These are phyloP conservation scores for Colletotrichum cereale DNA, from an alignment of 2,329 filamentous ascomycete genomes.

Conservation along the genomic window DNA sequence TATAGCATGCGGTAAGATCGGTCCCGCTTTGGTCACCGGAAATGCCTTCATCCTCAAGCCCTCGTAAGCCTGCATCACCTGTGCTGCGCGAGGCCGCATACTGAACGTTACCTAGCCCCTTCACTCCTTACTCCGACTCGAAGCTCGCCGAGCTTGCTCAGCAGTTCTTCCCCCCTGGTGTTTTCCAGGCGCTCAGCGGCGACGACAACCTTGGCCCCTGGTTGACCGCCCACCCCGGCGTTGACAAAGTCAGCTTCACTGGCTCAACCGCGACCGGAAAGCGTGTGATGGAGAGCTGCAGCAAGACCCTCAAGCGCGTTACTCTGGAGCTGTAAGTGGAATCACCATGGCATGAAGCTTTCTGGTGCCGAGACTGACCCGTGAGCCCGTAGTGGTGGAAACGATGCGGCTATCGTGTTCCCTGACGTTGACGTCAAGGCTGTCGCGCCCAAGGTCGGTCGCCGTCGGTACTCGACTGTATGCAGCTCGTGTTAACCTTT, in stretches of 20 bases:
- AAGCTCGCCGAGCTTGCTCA: slow-evolving; percentile 71
- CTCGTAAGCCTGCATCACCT: slow-evolving; percentile 47
- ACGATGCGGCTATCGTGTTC: slow-evolving; percentile 71
- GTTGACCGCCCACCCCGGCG: slow-evolving; percentile 69
- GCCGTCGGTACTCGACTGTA: too few relatives aligned
- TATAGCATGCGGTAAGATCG: slow-evolving; percentile 64
- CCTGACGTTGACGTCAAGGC: slow-evolving; percentile 66
- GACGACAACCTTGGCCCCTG: slow-evolving; percentile 71
- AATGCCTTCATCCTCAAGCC: slow-evolving; percentile 69
- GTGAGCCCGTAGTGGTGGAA: slow-evolving; percentile 59
- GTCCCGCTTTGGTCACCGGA: slow-evolving; percentile 68
- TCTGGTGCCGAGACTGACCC: background rate
- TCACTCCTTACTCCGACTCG: slow-evolving; percentile 68
- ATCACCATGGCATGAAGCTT: slow-evolving; percentile 31
- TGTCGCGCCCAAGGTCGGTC: slow-evolving; percentile 53
- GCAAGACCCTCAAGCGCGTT: slow-evolving; percentile 70
- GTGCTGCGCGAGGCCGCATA: too few relatives aligned
- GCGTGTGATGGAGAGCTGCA: slow-evolving; percentile 68
- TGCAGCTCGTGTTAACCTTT: background rate
- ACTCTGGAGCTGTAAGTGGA: slow-evolving; percentile 65
- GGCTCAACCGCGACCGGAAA: slow-evolving; percentile 72
- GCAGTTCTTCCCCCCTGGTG: slow-evolving; percentile 70
- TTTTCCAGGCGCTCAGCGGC: slow-evolving; percentile 72
- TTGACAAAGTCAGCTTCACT: slow-evolving; percentile 74
- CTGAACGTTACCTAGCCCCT: slow-evolving; percentile 52